These are phyloP conservation scores for Salinomyces thailandicus DNA, from an alignment of 2,329 filamentous ascomycete genomes.

Conservation along the genomic window DNA sequence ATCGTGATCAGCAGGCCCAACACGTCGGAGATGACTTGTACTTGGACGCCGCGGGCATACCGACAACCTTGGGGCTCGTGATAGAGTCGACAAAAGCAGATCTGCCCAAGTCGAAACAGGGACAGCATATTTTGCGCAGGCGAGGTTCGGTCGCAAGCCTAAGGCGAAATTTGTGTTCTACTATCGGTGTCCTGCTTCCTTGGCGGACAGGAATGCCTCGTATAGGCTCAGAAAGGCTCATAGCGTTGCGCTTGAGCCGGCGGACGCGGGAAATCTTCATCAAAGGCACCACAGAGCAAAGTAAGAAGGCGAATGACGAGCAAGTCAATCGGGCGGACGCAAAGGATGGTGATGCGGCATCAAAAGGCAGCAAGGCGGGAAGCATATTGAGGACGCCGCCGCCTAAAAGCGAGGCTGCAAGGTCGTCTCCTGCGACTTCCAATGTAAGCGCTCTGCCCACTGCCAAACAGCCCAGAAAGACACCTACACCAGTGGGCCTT, in stretches of 20 bases:
- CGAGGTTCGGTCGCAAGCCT: conserved; percentile 26
- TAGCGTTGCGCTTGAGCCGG: conserved; percentile 8
- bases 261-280: conserved; percentile 3
- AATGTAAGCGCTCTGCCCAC: too few species aligned
- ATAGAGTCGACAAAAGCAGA: conserved; percentile 11
- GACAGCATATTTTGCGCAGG: conserved; percentile 9
- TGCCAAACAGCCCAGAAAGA: too few species aligned
- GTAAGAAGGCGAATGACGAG: too few species aligned
- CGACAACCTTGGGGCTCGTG: too few species aligned
- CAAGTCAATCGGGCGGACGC: too few species aligned
- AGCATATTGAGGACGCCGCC: background rate
- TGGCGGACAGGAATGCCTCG: too few species aligned
- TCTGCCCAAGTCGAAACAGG: too few species aligned
- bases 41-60: too few species aligned
- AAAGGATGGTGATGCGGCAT: background rate
- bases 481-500: too few species aligned
- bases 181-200: too few species aligned
- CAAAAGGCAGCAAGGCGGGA: background rate
- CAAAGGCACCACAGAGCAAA: background rate
- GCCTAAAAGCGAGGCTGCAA: background rate
- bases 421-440: background rate
- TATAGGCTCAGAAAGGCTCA: conserved; percentile 4
- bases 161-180: conserved; percentile 34
- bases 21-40: too few species aligned
- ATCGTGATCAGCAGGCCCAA: too few species aligned